Conservation (phyloP, 495 filamentous ascomycete genomes). For the Penicillium verhagenii region DNA sequence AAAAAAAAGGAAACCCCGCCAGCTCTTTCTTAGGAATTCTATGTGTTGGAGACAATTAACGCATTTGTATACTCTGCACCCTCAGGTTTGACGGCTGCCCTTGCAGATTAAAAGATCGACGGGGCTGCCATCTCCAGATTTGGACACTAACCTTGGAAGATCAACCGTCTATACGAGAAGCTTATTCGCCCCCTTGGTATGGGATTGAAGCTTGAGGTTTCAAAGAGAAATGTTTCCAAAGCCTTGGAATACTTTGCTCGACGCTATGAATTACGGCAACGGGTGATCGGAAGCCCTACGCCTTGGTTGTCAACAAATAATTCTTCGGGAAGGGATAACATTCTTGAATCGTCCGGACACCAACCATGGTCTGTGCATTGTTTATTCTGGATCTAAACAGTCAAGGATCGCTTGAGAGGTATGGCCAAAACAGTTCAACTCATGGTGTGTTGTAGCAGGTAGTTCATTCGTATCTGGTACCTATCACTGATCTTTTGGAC, state of each 20-base stretch:
- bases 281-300: slow-evolving; percentile 13
- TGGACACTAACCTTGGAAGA: not conserved
- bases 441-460: too few relatives aligned
- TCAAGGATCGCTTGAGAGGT: not conserved
- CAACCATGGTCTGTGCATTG: not conserved
- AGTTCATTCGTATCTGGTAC: too few relatives aligned
- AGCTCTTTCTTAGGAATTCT: too few relatives aligned
- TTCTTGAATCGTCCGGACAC: slow-evolving; percentile 13
- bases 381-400: not conserved
- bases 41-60: too few relatives aligned
- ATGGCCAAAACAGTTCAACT: not conserved
- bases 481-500: too few relatives aligned
- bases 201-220: not conserved
- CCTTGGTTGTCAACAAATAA: slow-evolving; percentile 13
- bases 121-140: not conserved
- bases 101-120: slow-evolving; percentile 20
- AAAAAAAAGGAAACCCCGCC: too few relatives aligned
- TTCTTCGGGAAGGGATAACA: slow-evolving; percentile 28
- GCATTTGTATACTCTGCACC: not conserved
- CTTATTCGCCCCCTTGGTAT: slow-evolving; percentile 25
- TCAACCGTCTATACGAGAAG: not conserved
- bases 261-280: not conserved
- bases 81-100: slow-evolving; percentile 4
- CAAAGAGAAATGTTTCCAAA: slow-evolving; percentile 12
- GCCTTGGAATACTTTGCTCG: not conserved